A percentile compares a stretch with the other conserved stretches of the same genome.
phyloP scores from a whole-genome alignment of 2,329 filamentous ascomycete genomes.

The Periconia digitata region DNA sequence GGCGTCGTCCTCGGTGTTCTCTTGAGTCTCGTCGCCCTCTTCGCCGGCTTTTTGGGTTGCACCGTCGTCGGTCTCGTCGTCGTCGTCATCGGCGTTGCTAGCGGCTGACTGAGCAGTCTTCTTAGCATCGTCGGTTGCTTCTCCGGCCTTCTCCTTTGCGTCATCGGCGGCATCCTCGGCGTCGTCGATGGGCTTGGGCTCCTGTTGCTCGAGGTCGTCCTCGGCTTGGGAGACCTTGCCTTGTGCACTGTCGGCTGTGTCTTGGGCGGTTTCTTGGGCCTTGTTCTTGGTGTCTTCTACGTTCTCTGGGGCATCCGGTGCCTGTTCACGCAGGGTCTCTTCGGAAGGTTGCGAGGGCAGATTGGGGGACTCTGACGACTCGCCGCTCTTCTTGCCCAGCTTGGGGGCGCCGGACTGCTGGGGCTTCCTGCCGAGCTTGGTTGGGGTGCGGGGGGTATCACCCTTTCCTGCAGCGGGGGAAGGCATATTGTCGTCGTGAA shows the following conservation, averaged over 20 bases:
- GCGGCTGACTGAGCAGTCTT: slow-evolving; percentile 17
- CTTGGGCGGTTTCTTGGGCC: slow-evolving; percentile 29
- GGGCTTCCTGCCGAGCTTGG: slow-evolving; percentile 52
- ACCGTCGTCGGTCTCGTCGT: slow-evolving; percentile 50
- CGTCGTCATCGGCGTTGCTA: slow-evolving; percentile 39
- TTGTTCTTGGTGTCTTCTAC: slow-evolving; percentile 29
- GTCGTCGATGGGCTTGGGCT: slow-evolving; percentile 50
- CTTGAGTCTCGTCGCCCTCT: slow-evolving; percentile 33
- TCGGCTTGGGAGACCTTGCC: slow-evolving; percentile 53
- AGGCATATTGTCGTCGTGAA: slow-evolving; percentile 46
- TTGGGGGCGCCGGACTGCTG: slow-evolving; percentile 43
- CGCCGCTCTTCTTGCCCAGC: slow-evolving; percentile 43
- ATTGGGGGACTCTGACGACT: slow-evolving; percentile 34
- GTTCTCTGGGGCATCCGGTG: slow-evolving; percentile 30
- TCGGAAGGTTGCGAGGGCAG: slow-evolving; percentile 35
- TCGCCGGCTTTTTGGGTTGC: slow-evolving; percentile 49
- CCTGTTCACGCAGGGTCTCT: slow-evolving; percentile 33
- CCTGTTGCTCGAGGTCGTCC: slow-evolving; percentile 48
- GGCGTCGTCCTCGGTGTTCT: slow-evolving; percentile 46
- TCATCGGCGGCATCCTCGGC: slow-evolving; percentile 31
- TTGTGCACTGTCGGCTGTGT: slow-evolving; percentile 40
- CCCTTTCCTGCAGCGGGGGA: slow-evolving; percentile 55
- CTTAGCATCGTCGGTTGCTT: slow-evolving; percentile 18
- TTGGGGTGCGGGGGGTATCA: slow-evolving; percentile 53
- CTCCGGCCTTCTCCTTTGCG: slow-evolving; percentile 28